These are phyloP conservation scores for Metschnikowia baotianmanensis DNA, from an alignment of 805 yeast genomes.

Conservation along the genomic window DNA sequence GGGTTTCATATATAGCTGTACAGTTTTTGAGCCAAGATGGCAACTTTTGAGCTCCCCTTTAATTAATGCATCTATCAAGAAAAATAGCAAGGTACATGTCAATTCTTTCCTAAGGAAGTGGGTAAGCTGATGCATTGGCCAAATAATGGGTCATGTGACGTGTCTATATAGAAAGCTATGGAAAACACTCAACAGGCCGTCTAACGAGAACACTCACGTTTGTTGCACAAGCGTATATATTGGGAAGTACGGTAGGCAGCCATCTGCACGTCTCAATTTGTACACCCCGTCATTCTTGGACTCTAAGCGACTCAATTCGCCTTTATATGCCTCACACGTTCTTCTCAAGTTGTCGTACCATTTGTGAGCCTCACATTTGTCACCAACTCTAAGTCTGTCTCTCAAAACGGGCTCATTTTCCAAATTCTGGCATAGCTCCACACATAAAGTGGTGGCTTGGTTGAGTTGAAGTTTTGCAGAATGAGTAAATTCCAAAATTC, in stretches of 20 bases:
- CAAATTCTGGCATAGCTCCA: slow-evolving; percentile 10
- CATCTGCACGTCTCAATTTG: slow-evolving; percentile 6
- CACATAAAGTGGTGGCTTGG: slow-evolving; percentile 5
- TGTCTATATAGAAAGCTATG: too few relatives aligned
- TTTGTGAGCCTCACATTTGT: slow-evolving; percentile 3
- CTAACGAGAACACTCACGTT: not conserved
- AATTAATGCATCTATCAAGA: too few relatives aligned
- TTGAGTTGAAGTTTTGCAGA: slow-evolving; percentile 1
- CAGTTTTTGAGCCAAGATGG: too few relatives aligned
- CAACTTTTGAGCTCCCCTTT: too few relatives aligned
- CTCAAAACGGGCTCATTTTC: slow-evolving; percentile 5
- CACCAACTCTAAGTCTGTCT: slow-evolving; percentile 6
- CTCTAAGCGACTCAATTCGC: slow-evolving; percentile 4
- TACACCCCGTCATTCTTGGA: not conserved
- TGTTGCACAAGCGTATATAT: slow-evolving; percentile 7
- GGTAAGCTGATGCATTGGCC: too few relatives aligned
- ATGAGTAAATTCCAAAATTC: not conserved
- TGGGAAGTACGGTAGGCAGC: slow-evolving; percentile 15
- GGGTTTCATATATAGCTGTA: too few relatives aligned
- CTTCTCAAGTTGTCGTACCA: slow-evolving; percentile 11
- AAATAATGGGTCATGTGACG: too few relatives aligned
- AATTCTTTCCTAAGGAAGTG: too few relatives aligned
- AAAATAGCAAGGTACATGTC: too few relatives aligned
- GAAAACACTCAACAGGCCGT: too few relatives aligned
- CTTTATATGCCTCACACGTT: slow-evolving; percentile 16